These are phyloP conservation scores for Ceratocystis eucalypticola DNA, from an alignment of 2,329 filamentous ascomycete genomes.

Conservation along the genomic window DNA sequence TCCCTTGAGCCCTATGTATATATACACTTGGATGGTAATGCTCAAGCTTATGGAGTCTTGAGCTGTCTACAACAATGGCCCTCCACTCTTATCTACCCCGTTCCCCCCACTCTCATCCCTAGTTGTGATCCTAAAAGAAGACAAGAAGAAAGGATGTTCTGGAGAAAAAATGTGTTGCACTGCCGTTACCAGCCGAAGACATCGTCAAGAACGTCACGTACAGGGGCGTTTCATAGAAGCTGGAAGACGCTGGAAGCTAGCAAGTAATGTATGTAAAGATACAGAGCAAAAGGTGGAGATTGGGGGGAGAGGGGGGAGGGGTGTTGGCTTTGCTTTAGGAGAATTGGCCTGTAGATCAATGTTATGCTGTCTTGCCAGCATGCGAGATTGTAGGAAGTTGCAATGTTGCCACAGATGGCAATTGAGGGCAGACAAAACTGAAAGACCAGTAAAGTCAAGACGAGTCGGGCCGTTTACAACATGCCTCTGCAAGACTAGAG, in stretches of 20 bases:
- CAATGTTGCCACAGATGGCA: neutral
- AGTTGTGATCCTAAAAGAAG: neutral
- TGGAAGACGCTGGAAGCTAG: neutral
- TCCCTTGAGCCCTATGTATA: slow-evolving; percentile 3
- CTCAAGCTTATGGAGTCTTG: too few species aligned
- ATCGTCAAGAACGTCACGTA: neutral
- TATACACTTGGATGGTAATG: neutral
- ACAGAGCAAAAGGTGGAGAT: neutral
- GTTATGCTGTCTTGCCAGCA: neutral
- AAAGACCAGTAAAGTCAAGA: neutral
- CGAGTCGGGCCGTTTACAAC: slow-evolving; percentile 4
- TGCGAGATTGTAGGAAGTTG: neutral
- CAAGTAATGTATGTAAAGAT: neutral
- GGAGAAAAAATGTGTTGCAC: neutral
- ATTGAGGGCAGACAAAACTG: neutral
- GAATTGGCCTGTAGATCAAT: neutral
- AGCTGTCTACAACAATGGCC: neutral
- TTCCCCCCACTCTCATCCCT: neutral
- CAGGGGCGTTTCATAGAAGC: neutral
- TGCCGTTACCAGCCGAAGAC: neutral
- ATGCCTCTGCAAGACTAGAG: neutral
- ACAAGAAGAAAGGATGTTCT: slow-evolving; percentile 4
- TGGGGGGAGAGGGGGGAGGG: neutral
- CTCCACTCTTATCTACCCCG: neutral
- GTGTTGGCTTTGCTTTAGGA: neutral